These are phyloP conservation scores for Carex cristatella DNA, from an alignment of 176 grass and related monocot genomes.

Conservation along the genomic window DNA sequence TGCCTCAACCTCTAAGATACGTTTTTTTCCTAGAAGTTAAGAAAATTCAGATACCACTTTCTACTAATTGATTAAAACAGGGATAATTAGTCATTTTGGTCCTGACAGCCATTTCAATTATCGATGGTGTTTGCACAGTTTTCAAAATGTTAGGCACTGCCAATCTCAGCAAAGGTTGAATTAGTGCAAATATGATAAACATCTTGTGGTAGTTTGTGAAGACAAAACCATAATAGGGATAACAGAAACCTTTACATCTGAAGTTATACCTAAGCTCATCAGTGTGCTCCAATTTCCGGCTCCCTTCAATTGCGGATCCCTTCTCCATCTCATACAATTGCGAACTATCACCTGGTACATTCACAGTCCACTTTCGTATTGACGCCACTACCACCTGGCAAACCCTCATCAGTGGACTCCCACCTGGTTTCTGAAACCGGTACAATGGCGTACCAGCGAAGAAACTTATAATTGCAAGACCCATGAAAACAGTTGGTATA, in stretches of 20 bases:
- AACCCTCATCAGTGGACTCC: slow-evolving; percentile 75
- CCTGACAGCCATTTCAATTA: background rate
- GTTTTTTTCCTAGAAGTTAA: background rate
- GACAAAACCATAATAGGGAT: background rate
- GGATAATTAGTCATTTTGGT: background rate
- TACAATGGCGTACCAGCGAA: slow-evolving; percentile 68
- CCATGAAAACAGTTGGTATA: slow-evolving; percentile 88
- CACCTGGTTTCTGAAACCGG: slow-evolving; percentile 83
- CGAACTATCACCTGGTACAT: slow-evolving; percentile 42
- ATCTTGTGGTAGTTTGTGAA: background rate
- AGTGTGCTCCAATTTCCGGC: slow-evolving; percentile 68
- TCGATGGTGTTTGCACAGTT: background rate
- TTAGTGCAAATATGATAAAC: background rate
- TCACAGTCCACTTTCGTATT: slow-evolving; percentile 53
- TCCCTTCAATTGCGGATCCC: slow-evolving; percentile 79
- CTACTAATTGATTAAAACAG: background rate
- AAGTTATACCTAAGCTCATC: slow-evolving; percentile 53
- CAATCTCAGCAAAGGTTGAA: background rate
- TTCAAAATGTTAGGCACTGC: background rate
- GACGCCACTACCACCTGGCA: slow-evolving; percentile 74
- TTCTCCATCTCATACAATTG: slow-evolving; percentile 67
- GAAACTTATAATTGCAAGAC: slow-evolving; percentile 79
- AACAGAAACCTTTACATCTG: background rate
- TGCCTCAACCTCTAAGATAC: background rate
- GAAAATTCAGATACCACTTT: background rate